Evolutionary conservation across 768 basidiomycete genomes (phyloP), one percentile per base, ranked within the genome.

Genomic region (Brasilioporus rufonigricans): DNA sequence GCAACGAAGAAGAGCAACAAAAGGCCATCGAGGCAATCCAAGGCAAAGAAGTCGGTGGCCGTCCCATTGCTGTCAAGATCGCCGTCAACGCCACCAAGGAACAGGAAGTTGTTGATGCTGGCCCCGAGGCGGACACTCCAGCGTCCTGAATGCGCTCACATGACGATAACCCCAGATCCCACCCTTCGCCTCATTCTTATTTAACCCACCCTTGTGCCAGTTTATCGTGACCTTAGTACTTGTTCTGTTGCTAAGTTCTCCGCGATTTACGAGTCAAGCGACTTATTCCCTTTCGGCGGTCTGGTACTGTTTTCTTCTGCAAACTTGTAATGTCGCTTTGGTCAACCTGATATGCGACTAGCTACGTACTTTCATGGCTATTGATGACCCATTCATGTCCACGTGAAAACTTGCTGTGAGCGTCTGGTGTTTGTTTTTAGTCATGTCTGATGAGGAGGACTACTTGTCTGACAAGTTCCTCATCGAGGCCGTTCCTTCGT

Each of bases 401-500:
- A 40, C 46, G 32, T 2, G 48, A 46, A 31, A 27, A 12, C 21
- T 32, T 2, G 18, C 41, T 23, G 53, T 54, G 39, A 56, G 50
- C 45, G 58, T 59, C 51, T 33, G 44, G 44, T 60, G 58, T 69
- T 72, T 67, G 55, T 50, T 56, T 50, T 53, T 58, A 44, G 46
- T 38, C 59, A 90, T 89, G 87, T 83, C 85, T 48, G 82, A 82
- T 58, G 83, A 81, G 55, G 91, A 93, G 63, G 90, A 93, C 74
- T 94, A 93, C 66, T 80, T 94, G 48, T 92, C 91, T 31, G 89
- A 92, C 76, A 93, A 91, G 65, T 93, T 93, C 71, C 78, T 93
- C 5, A 60, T 76, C 44, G 76, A 77, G 1, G 47, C 74, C n/a
- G 53, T 65, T 19, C 31, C 76, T 9, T 52, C 69, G 31, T 58